Percentiles rank a stretch among this genome's conserved stretches.
Conservation (phyloP, 257 asterid genomes). For the Ilex aquifolium region DNA sequence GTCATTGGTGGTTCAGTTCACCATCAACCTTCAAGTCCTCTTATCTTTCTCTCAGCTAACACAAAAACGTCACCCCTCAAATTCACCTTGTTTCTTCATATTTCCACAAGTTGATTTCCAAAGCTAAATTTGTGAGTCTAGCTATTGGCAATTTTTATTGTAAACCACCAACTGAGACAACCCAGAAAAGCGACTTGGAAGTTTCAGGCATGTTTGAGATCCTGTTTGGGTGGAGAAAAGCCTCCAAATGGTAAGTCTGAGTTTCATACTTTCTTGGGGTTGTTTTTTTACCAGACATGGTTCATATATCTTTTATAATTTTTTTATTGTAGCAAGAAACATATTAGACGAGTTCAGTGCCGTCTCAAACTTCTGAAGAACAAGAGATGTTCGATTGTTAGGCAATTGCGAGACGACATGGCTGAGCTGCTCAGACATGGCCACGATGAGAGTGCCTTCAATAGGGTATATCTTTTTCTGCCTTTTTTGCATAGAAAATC, state of each 20-base stretch:
- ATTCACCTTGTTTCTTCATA: not conserved
- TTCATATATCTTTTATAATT: not conserved
- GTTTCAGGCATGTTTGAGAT: constrained; percentile 38
- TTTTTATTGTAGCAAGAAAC: constrained; percentile 44
- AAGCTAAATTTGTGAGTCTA: too few species aligned
- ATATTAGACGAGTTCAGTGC: constrained; percentile 50
- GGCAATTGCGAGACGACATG: constrained; percentile 50
- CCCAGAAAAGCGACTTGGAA: too few species aligned
- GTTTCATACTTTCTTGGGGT: not conserved
- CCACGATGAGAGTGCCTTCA: constrained; percentile 39
- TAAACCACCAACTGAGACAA: too few species aligned
- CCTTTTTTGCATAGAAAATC: not conserved
- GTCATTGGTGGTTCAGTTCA: constrained; percentile 12
- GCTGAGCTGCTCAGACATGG: constrained; percentile 63
- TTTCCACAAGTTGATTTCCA: too few species aligned
- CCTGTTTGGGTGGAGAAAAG: constrained; percentile 84
- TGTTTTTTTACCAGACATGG: not conserved
- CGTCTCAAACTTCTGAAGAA: constrained; percentile 62
- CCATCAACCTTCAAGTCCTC: not conserved
- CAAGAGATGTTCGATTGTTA: constrained; percentile 53
- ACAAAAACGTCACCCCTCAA: constrained; percentile 2
- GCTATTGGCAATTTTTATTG: not conserved
- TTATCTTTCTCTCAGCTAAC: constrained; percentile 7
- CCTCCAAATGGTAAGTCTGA: constrained; percentile 60
- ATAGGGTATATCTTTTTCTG: constrained; percentile 35